Base-by-base conservation (phyloP, 495 filamentous ascomycete species). In the Aspergillus steynii region DNA sequence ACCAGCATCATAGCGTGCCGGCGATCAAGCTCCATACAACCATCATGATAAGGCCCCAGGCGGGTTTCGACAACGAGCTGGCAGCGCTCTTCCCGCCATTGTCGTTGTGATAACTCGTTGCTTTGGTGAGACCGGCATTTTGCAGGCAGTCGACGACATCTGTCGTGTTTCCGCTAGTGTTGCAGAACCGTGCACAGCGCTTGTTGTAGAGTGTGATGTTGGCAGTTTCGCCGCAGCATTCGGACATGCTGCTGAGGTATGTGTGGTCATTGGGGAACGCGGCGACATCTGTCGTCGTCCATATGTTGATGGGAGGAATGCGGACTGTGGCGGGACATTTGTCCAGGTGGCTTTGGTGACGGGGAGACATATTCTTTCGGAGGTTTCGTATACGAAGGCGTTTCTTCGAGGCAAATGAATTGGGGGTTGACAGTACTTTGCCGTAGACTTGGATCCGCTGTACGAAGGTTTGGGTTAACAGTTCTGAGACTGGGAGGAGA, bases 151-250 rank as follows among this genome's bases (percentile, higher is more conserved):
- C n/a, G 32, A 46, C 2, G 25, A 56, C 37, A 9, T 56, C 54
- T 1, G 32, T 56, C 34, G 29, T 26, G 34, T 56, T 56, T 31
- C 29, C 20, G 15, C 20, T 9, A 15, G 34, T 29, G 26, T 47
- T 46, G 54, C 54, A 56, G 54, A 56, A 56, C n/a, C 34, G 29
- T 15, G 4, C 42, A 25, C 54, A 56, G 26, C 34, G 29, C 15
- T 45, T 45, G 32, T 56, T 45, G 54, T 56, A 56, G 32, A 47
- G 1, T 25, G n/a, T 47, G 54, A 56, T 34, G 6, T 27, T 27
- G 54, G n/a, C 15, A 37, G 12, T 46, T 25, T 25, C 37, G 10
- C 54, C 54, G 54, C 54, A 56, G 54, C 54, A 56, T 31, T 42
- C 7, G n/a, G 29, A 25, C 15, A 45, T 28, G 7, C 14, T 29